Base-by-base conservation (phyloP, 2,329 filamentous ascomycete genomes). In the Aspergillus caelatus region DNA sequence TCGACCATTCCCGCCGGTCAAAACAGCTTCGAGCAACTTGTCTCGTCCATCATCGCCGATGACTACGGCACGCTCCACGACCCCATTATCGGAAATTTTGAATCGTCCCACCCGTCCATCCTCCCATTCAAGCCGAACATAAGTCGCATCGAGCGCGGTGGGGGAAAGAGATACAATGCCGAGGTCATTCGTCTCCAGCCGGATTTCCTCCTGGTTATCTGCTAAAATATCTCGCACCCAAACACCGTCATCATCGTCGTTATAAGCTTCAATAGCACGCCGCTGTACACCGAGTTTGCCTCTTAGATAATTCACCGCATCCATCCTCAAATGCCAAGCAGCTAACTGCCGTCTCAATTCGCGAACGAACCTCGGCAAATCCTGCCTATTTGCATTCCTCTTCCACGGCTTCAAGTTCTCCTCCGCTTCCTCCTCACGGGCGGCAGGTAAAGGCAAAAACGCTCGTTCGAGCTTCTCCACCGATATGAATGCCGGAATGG, bases 401-500 rank as follows among this genome's bases (percentile, higher is more conserved):
- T 75, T 72, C 64, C 58, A 60, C 16, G 70, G 62, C 45, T 72
- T 71, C 14, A 61, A 46, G 21, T 58, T 57, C 34, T 61, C 60
- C 21, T 67, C 69, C 12, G 63, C 65, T 30, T 62, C 65, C 32
- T 68, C 67, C 4, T 62, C 60, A 3, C 32, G 28, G 12, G 48
- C 61, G 16, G 10, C 21, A 7, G 45, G 65, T 26, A 7, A 73
- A 68, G 82, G 72, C 16, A 68, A 23, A 48, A 66, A 81, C 16
- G 68, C 65, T 19, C 71, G 63, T 66, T 78, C 78, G 11, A 82
- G 68, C 39, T 74, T 74, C 11, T 74, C 63, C 11, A 82, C 61
- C 0, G 80, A 74, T 21, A 83, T 80, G 59, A 82, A 80, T 0
- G 75, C 71, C 6, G 81, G 81, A n/a, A 82, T 76, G 0, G 81